These are phyloP conservation scores for Leptodontidium sp. DNA, from an alignment of 2,329 filamentous ascomycete genomes.

Conservation along the genomic window DNA sequence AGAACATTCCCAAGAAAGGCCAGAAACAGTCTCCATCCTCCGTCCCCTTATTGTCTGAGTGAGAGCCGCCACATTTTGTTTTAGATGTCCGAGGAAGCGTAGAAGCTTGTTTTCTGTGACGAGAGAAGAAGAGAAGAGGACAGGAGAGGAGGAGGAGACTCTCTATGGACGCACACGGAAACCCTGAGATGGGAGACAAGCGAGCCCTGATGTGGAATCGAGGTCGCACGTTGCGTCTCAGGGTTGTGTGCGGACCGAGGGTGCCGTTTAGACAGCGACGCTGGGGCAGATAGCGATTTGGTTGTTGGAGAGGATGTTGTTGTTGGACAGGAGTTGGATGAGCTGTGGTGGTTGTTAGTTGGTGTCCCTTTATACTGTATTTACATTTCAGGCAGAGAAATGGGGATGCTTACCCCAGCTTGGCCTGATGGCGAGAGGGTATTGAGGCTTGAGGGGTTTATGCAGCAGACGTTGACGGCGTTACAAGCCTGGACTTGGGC, in stretches of 20 bases:
- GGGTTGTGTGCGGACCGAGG: background rate
- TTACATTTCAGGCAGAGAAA: background rate
- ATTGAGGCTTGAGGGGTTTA: background rate
- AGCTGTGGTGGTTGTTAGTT: constrained; percentile 18
- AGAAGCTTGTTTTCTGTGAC: background rate
- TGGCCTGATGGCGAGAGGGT: background rate
- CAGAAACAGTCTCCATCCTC: too few species aligned
- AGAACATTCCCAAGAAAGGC: too few species aligned
- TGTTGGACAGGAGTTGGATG: constrained; percentile 18
- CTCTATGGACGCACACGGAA: background rate
- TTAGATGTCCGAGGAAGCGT: too few species aligned
- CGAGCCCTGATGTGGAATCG: constrained; percentile 5
- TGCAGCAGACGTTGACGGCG: constrained; percentile 21
- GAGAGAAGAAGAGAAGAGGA: background rate
- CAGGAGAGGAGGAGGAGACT: background rate
- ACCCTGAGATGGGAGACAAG: background rate
- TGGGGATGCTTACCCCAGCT: background rate
- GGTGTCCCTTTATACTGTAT: background rate
- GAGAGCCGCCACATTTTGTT: too few species aligned
- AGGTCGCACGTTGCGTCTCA: background rate
- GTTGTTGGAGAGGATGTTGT: constrained; percentile 24
- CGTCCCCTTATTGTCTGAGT: too few species aligned
- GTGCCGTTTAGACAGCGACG: constrained; percentile 12
- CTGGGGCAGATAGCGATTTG: constrained; percentile 26
- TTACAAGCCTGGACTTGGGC: constrained; percentile 10